Conservation (phyloP, 345 rosid species). For the Lepidium didymum region DNA sequence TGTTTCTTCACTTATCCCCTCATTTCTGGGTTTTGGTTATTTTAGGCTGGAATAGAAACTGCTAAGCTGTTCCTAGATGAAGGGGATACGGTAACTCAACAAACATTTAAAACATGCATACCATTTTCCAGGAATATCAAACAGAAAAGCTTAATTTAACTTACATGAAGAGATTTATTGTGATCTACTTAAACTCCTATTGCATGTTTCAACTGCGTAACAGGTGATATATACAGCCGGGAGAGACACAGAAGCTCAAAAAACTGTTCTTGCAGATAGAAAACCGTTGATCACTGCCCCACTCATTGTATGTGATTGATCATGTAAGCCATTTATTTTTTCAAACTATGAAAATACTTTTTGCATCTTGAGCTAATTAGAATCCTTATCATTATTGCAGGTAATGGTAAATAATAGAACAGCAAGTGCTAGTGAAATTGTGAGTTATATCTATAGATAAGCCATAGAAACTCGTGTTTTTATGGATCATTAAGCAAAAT, state of each 20-base stretch:
- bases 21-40: constrained; percentile 16
- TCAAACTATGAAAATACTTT: background rate
- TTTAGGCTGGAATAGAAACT: constrained; percentile 95
- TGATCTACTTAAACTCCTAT: background rate
- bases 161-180: background rate
- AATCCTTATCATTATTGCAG: constrained; percentile 32
- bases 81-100: constrained; percentile 68
- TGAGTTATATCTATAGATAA: constrained; percentile 29
- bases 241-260: constrained; percentile 64
- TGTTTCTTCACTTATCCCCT: background rate
- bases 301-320: constrained; percentile 56
- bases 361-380: background rate
- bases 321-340: constrained; percentile 20
- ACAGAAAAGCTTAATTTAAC: background rate
- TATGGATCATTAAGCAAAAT: background rate
- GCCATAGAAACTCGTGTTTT: background rate
- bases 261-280: constrained; percentile 51
- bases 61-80: constrained; percentile 82
- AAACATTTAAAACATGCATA: background rate
- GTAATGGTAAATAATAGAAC: constrained; percentile 88
- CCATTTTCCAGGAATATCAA: background rate
- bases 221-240: constrained; percentile 88
- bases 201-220: background rate
- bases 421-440: constrained; percentile 96
- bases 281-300: constrained; percentile 63